phyloP scores from a whole-genome alignment of 345 rosid species.

The Dovyalis caffra region DNA sequence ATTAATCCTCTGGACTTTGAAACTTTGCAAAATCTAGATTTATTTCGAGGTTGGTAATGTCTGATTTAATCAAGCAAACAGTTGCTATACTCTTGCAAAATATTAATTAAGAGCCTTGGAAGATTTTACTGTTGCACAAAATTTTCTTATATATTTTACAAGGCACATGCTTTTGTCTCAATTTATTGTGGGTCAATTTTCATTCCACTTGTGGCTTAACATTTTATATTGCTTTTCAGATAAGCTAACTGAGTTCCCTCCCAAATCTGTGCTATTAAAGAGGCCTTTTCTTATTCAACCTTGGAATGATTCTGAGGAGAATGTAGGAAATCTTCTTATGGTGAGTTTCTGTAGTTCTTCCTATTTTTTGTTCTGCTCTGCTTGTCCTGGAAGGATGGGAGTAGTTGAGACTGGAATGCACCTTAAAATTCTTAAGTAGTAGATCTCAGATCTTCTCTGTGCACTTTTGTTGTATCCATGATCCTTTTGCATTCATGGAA shows the following conservation, averaged over 20 bases:
- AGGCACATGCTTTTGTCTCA: background rate
- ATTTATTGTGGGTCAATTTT: conserved; percentile 9
- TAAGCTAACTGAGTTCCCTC: conserved; percentile 60
- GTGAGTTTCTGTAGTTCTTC: conserved; percentile 42
- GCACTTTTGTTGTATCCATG: background rate
- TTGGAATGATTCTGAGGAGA: conserved; percentile 82
- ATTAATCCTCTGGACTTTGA: conserved; percentile 66
- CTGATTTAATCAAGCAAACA: background rate
- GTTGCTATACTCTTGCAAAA: background rate
- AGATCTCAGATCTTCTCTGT: background rate
- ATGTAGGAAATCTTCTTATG: conserved; percentile 84
- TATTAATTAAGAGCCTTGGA: background rate
- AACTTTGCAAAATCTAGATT: conserved; percentile 69
- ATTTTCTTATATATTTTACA: background rate
- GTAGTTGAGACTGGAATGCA: conserved; percentile 3
- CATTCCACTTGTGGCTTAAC: conserved; percentile 8
- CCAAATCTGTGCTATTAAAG: conserved; percentile 55
- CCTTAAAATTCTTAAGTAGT: background rate
- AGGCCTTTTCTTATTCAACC: conserved; percentile 72
- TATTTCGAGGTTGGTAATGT: conserved; percentile 56
- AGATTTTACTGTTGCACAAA: background rate
- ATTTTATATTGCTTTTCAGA: conserved; percentile 42
- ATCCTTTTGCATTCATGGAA: background rate
- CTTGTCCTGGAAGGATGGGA: background rate
- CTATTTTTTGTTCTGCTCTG: background rate